Evolutionary conservation across 345 rosid genomes (phyloP).

Genomic region (Iberis pinnata): DNA sequence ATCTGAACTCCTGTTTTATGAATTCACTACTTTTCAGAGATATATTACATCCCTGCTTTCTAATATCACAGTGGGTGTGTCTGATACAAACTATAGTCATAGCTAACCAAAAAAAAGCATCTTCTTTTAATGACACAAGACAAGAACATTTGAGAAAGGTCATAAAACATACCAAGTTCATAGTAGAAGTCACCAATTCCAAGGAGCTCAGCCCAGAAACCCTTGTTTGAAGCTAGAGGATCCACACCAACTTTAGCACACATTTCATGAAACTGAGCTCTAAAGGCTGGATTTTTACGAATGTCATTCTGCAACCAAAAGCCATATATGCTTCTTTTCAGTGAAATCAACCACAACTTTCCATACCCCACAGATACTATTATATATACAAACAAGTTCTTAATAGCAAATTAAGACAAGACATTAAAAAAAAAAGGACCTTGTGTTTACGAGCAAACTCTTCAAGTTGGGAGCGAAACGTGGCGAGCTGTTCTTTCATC

Average conservation of each 20-base stretch:
- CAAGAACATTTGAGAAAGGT: no score
- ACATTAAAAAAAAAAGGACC: conserved; percentile 42
- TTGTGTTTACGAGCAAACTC: conserved; percentile 87
- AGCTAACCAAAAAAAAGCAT: no score
- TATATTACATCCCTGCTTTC: no score
- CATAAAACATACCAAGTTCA: conserved; percentile 57
- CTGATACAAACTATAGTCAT: no score
- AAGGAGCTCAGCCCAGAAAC: conserved; percentile 94
- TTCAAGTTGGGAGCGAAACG: conserved; percentile 75
- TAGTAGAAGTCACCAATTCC: conserved; percentile 97
- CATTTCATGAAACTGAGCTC: conserved; percentile 79
- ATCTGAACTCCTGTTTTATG: conserved; percentile 91
- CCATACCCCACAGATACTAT: not conserved
- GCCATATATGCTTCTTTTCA: no score
- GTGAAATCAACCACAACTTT: no score
- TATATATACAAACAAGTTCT: not conserved
- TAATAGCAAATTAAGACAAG: not conserved
- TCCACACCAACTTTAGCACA: conserved; percentile 96
- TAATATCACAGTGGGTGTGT: no score
- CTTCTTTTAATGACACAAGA: no score
- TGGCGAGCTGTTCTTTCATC: conserved; percentile 81
- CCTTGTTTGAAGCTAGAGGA: conserved; percentile 89
- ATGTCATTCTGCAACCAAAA: conserved; percentile 63
- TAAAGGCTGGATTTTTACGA: conserved; percentile 67
- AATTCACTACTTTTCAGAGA: no score